phyloP scores from a whole-genome alignment of 768 basidiomycete genomes.

The Podaxis sp. region DNA sequence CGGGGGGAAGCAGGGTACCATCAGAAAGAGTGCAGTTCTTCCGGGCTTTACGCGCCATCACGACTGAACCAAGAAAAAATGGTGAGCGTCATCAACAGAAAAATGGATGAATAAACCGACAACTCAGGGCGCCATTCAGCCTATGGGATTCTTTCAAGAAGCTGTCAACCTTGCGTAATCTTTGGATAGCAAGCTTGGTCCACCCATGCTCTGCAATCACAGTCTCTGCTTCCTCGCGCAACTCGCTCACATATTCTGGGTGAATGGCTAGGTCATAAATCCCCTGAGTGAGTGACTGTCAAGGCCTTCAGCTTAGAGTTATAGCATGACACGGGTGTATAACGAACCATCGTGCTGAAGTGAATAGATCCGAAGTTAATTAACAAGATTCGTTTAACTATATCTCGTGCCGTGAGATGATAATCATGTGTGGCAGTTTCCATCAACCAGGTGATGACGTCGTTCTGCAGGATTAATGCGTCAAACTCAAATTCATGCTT shows the following conservation, averaged over 20 bases:
- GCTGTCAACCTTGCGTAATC: slow-evolving; percentile 42
- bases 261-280: slow-evolving; percentile 29
- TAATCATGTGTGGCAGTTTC: slow-evolving; percentile 27
- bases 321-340: not conserved
- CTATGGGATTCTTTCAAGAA: slow-evolving; percentile 42
- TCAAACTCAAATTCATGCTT: slow-evolving; percentile 18
- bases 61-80: slow-evolving; percentile 17
- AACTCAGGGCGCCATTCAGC: slow-evolving; percentile 22
- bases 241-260: slow-evolving; percentile 26
- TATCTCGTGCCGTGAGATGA: slow-evolving; percentile 23
- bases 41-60: slow-evolving; percentile 31
- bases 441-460: slow-evolving; percentile 38
- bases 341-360: slow-evolving; percentile 35
- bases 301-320: not conserved
- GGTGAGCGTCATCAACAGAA: not conserved
- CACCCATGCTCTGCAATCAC: slow-evolving; percentile 32
- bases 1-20: slow-evolving; percentile 25
- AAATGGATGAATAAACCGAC: not conserved
- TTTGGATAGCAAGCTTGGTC: slow-evolving; percentile 37
- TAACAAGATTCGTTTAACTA: slow-evolving; percentile 29
- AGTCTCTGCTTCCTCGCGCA: slow-evolving; percentile 32
- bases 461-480: slow-evolving; percentile 19
- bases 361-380: slow-evolving; percentile 42
- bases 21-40: slow-evolving; percentile 42
- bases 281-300: slow-evolving; percentile 32